These are phyloP conservation scores for Yamadazyma mexicana DNA, from an alignment of 1,139 yeast genomes.

Conservation along the genomic window DNA sequence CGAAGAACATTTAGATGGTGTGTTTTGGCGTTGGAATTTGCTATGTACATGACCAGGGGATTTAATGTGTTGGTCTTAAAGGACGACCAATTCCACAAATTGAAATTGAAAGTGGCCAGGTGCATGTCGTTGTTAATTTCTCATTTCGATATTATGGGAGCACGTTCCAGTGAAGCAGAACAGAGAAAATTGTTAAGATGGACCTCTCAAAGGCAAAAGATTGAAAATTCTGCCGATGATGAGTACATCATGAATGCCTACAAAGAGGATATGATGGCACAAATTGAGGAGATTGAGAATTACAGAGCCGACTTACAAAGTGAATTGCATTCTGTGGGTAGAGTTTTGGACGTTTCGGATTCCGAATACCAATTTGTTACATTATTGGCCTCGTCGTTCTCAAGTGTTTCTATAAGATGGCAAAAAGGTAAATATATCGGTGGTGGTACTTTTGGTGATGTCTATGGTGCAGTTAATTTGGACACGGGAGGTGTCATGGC, in stretches of 20 bases:
- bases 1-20: conserved; percentile 93
- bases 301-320: conserved; percentile 51
- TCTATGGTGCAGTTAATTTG: conserved; percentile 85
- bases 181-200: conserved; percentile 53
- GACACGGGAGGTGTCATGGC: conserved; percentile 98
- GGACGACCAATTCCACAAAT: conserved; percentile 70
- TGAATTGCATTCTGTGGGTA: conserved; percentile 65
- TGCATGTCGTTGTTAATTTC: conserved; percentile 92
- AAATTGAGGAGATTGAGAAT: conserved; percentile 59
- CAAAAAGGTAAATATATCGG: conserved; percentile 94
- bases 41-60: conserved; percentile 93
- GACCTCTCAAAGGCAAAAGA: conserved; percentile 48
- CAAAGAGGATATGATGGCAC: conserved; percentile 59
- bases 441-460: conserved; percentile 95
- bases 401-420: conserved; percentile 94
- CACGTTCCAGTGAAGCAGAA: conserved; percentile 85
- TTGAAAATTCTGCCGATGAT: conserved; percentile 60
- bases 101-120: conserved; percentile 86
- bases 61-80: conserved; percentile 80
- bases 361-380: conserved; percentile 86
- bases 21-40: conserved; percentile 91
- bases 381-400: conserved; percentile 83
- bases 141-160: conserved; percentile 98
- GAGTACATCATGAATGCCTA: conserved; percentile 56
- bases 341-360: conserved; percentile 84